Evolutionary conservation across 1,284 basidiomycete genomes (phyloP), one percentile per base, ranked within the genome.

Genomic region (Ceratorhiza oryzae-sativae): DNA sequence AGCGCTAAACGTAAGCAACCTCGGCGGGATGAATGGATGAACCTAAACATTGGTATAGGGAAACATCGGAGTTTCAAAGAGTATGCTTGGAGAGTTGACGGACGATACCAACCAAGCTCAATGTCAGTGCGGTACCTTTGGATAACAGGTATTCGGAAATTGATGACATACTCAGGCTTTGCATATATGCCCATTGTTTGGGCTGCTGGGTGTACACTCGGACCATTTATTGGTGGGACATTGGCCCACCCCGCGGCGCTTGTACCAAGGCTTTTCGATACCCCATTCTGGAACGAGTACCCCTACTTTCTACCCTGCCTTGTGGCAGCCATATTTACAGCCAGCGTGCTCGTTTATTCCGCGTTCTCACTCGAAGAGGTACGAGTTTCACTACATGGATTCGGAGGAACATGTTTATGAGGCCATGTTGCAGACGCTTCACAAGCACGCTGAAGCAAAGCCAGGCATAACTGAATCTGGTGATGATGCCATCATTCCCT

Each of bases 11-110:
- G 77, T 59, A 36, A 18, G 56, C 15, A 12, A 4, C 46, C 20
- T 48, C n/a, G 18, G 4, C 46, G 41, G 18, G 41, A 23, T 15
- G 5, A 48, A 9, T 39, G 18, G 9, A 48, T 34, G 10, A 30
- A 59, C 3, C 56, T 59, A 39, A 20, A 10, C 20, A 39, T 39
- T 25, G n/a, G 13, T 41, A 27, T 30, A 59, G 56, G 56, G 77
- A 41, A 78, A 78, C 55, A 73, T 75, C 25, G 77, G 74, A 36
- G 76, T 78, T 41, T 71, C 75, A 34, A 77, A 77, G 61, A 71
- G 59, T 27, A 71, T 75, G 25, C 46, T 78, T 8, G 75, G 73
- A n/a, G 75, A 75, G 49, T 61, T 77, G 34, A 73, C 75, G 45
- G 74, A 75, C 70, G 53, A 63, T 36, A 74, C 71, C n/a, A 76